Base-by-base conservation (phyloP, 2,329 filamentous ascomycete genomes). In the Fusarium sp. region DNA sequence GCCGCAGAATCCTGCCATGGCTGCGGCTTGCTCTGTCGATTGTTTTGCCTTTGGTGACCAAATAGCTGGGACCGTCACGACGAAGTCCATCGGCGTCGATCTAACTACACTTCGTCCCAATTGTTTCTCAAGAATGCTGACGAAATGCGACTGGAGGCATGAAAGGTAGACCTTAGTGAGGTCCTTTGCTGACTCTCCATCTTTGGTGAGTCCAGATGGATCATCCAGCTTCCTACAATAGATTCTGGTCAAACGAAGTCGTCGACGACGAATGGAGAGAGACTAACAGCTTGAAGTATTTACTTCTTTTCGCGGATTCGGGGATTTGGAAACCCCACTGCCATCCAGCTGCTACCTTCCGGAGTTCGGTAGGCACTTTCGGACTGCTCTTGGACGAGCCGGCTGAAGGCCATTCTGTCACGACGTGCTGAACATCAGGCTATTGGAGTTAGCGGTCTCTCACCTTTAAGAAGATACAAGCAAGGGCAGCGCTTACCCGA, bases 41-140 rank as follows among this genome's bases (percentile, higher is more conserved):
- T 86, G 80, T 54, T 86, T 88, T 30, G 87, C 86, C 8, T 79
- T 79, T 46, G 88, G 86, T 40, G 83, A 86, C 87, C 87, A 89
- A 10, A 89, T 86, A 8, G 87, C 87, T 1, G 87, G 87, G 1
- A 89, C 86, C 0, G 87, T 88, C 22, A 89, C 77, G 46, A 89
- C 82, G 59, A 87, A 88, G 57, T 88, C 82, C 66, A 87, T 81
- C 1, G 83, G 80, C 0, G 80, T 86, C 20, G 77, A 81, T 6
- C 77, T 77, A 8, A 87, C 76, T 22, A 85, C 79, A 3, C 78
- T 78, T 2, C 76, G 74, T 4, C 83, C 83, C 2, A 88, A 74
- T 7, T 81, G 79, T 42, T 80, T 75, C 44, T 81, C 77, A 18
- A 89, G 75, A 1, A 81, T 79, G 49, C 80, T 78, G 64, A 84